Evolutionary conservation across 495 filamentous ascomycete species (phyloP).

Genomic region (Choiromyces venosus): DNA sequence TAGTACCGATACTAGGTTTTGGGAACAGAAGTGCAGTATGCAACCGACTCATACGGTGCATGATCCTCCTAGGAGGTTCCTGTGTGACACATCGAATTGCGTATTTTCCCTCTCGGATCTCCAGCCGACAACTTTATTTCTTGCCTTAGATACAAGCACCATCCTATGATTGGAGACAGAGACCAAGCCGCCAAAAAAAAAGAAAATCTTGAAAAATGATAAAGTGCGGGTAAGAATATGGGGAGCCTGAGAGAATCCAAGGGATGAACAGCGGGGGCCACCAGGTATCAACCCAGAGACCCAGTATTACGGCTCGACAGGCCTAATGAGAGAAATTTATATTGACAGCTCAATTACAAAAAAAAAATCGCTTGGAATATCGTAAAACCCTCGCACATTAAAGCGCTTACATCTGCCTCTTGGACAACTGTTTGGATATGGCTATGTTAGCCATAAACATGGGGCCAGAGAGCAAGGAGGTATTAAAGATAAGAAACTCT

Average conservation of each 20-base stretch:
- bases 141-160: neutral
- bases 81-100: neutral
- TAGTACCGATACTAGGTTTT: slow-evolving; percentile 17
- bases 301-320: neutral
- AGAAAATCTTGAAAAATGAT: neutral
- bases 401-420: neutral
- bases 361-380: no score
- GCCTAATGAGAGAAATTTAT: neutral
- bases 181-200: neutral
- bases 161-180: neutral
- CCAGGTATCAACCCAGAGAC: neutral
- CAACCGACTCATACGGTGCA: slow-evolving; percentile 1
- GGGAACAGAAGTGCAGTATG: slow-evolving; percentile 37
- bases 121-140: neutral
- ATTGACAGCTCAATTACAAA: neutral
- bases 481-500: slow-evolving; percentile 28
- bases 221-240: neutral
- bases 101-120: neutral
- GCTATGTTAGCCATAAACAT: neutral
- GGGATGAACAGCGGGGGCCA: neutral
- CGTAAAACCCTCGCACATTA: neutral
- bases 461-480: neutral
- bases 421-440: neutral
- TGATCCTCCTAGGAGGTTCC: neutral
- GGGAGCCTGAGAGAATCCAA: neutral